Percentiles rank a stretch among this genome's conserved stretches.
Evolutionary conservation across 257 asterid genomes (phyloP).

Genomic region (Cynanchum wilfordii): DNA sequence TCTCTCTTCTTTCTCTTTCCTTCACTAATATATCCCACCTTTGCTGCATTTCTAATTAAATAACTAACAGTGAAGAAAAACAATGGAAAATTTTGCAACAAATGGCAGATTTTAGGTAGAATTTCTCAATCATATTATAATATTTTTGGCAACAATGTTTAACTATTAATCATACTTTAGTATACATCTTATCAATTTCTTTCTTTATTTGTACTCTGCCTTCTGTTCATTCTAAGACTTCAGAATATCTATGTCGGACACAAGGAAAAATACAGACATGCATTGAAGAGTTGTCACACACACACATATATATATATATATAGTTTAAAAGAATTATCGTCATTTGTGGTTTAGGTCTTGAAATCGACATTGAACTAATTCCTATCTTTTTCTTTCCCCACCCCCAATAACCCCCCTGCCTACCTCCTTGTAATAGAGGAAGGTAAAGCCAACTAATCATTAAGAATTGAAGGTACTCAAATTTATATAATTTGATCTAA

Average conservation of each 20-base stretch:
- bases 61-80: neutral
- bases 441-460: too few relatives aligned
- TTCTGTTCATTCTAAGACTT: neutral
- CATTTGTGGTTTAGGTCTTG: too few relatives aligned
- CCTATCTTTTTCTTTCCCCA: too few relatives aligned
- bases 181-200: neutral
- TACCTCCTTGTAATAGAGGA: too few relatives aligned
- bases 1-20: neutral
- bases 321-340: too few relatives aligned
- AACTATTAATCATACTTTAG: neutral
- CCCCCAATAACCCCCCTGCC: too few relatives aligned
- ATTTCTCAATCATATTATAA: neutral
- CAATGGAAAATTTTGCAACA: neutral
- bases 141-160: neutral
- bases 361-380: too few relatives aligned
- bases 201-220: neutral
- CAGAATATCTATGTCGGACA: neutral
- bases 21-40: neutral
- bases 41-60: conserved; percentile 5
- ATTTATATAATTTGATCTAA: too few relatives aligned
- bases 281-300: too few relatives aligned
- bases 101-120: neutral
- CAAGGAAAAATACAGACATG: neutral
- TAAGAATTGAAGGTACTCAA: too few relatives aligned
- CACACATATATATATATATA: too few relatives aligned